Evolutionary conservation across 352 stramenopile species (phyloP).

Genomic region (Phytopythium helicoides): DNA sequence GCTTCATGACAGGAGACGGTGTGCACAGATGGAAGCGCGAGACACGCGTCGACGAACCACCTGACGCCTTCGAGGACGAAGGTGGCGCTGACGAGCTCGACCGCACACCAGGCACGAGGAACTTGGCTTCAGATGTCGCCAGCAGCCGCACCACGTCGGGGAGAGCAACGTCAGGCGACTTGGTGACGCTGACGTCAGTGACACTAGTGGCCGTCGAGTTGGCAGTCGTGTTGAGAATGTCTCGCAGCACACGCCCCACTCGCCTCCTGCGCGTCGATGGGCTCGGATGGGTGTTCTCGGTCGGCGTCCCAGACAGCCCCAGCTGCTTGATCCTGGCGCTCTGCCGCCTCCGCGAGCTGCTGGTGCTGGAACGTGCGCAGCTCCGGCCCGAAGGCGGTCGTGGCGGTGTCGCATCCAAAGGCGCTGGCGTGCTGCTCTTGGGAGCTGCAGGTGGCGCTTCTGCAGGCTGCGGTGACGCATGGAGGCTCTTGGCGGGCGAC

Average conservation of each 20-base stretch:
- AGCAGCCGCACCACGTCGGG: constrained; percentile 26
- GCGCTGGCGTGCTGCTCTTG: too few species aligned
- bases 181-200: not conserved
- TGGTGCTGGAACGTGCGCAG: not conserved
- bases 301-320: not conserved
- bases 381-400: not conserved
- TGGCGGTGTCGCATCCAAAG: constrained; percentile 1
- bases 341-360: not conserved
- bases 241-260: constrained; percentile 1
- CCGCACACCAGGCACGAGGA: constrained; percentile 14
- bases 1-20: constrained; percentile 75
- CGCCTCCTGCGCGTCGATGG: not conserved
- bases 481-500: too few species aligned
- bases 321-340: not conserved
- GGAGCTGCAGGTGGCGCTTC: too few species aligned
- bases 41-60: constrained; percentile 8
- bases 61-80: constrained; percentile 10
- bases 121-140: constrained; percentile 31
- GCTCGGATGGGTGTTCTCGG: not conserved
- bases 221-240: constrained; percentile 6
- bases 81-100: not conserved
- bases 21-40: constrained; percentile 70
- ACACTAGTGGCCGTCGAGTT: not conserved
- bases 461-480: too few species aligned
- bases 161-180: constrained; percentile 4